Conservation (phyloP, 2,329 filamentous ascomycete genomes). For the Chrysosphaeria jannelii region DNA sequence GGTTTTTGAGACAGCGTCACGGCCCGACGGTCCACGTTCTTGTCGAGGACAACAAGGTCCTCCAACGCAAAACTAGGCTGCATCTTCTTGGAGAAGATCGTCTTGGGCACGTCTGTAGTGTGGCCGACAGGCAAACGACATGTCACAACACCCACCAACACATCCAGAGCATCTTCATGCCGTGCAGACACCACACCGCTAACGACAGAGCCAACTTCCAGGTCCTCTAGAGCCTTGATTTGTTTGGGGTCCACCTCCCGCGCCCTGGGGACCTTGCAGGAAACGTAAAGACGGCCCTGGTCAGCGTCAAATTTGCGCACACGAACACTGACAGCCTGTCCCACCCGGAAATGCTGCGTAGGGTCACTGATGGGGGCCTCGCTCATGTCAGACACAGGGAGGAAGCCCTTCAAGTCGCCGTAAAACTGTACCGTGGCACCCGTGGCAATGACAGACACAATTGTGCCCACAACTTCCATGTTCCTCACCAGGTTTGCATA, state of each 20-base stretch:
- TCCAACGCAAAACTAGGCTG: conserved; percentile 56
- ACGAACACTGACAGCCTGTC: conserved; percentile 76
- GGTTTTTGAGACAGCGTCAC: conserved; percentile 60
- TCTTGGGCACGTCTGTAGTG: conserved; percentile 63
- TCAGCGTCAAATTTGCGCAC: conserved; percentile 53
- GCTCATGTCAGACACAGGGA: conserved; percentile 92
- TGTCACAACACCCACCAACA: conserved; percentile 55
- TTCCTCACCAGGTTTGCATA: conserved; percentile 48
- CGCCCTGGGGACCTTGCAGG: conserved; percentile 65
- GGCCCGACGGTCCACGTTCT: conserved; percentile 45
- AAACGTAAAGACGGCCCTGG: conserved; percentile 46
- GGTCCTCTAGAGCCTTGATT: conserved; percentile 40
- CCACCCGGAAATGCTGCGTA: conserved; percentile 59
- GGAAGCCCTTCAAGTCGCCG: conserved; percentile 50
- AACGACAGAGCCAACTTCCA: conserved; percentile 46
- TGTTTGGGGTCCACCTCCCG: conserved; percentile 49
- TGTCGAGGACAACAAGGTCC: conserved; percentile 64
- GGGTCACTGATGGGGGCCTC: conserved; percentile 84
- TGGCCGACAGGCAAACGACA: conserved; percentile 52
- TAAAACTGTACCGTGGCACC: conserved; percentile 89
- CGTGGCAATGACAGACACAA: conserved; percentile 46
- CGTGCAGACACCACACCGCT: conserved; percentile 59
- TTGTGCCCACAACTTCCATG: conserved; percentile 56
- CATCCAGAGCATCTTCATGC: conserved; percentile 40
- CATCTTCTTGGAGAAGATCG: conserved; percentile 49